These are phyloP conservation scores for Dichotomocladium elegans DNA, from an alignment of 371 early-diverging fungal genomes.

Conservation along the genomic window DNA sequence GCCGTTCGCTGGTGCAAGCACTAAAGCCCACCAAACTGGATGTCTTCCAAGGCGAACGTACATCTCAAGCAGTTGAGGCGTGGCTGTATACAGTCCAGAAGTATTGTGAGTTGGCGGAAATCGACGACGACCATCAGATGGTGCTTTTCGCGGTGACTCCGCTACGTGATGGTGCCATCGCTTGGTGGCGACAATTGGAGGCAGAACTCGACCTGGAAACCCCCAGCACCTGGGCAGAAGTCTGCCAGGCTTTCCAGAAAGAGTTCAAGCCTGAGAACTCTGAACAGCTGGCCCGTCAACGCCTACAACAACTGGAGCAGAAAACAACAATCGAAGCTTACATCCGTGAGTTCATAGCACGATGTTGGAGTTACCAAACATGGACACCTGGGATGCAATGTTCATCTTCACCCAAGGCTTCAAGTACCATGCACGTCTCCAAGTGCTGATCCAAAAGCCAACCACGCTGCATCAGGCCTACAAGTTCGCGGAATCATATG, in stretches of 20 bases:
- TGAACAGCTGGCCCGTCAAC: background rate
- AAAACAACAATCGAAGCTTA: background rate
- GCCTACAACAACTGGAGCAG: background rate
- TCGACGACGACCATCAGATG: background rate
- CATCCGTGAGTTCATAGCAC: conserved; percentile 3
- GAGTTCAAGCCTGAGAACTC: conserved; percentile 1
- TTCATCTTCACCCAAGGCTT: conserved; percentile 6
- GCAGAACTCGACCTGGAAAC: background rate
- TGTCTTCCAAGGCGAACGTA: background rate
- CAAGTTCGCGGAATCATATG: background rate
- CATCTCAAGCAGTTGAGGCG: background rate
- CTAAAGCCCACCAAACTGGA: background rate
- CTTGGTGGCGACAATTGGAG: conserved; percentile 5
- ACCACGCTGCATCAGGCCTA: background rate
- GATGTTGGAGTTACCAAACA: conserved; percentile 11
- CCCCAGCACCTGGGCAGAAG: background rate
- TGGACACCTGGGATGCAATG: conserved; percentile 3
- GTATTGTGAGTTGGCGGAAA: background rate
- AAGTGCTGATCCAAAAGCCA: background rate
- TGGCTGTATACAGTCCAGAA: background rate
- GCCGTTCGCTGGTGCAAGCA: too few relatives aligned
- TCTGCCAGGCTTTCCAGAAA: background rate
- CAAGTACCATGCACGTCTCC: background rate
- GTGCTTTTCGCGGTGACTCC: too few relatives aligned
- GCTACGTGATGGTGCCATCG: too few relatives aligned